phyloP scores from a whole-genome alignment of 2,329 filamentous ascomycete species.

The Akanthomyces lecanii region DNA sequence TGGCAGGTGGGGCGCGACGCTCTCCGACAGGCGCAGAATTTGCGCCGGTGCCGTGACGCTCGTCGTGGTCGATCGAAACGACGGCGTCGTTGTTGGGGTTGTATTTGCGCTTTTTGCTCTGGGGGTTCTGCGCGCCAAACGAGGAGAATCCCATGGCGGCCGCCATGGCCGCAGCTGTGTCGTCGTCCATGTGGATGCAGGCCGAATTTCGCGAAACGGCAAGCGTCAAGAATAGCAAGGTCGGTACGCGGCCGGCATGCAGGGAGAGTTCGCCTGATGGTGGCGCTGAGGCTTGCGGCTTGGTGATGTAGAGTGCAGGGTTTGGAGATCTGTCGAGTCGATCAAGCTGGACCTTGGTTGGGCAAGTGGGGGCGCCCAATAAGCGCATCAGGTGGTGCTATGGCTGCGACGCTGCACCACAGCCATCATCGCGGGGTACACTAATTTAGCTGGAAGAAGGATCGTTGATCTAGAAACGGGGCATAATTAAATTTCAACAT shows the following conservation, averaged over 20 bases:
- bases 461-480: background rate
- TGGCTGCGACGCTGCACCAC: background rate
- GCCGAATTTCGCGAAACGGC: background rate
- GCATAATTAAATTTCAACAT: background rate
- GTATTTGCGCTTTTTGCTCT: conserved; percentile 64
- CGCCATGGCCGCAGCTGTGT: conserved; percentile 53
- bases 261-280: background rate
- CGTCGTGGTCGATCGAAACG: conserved; percentile 23
- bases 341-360: background rate
- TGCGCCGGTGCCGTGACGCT: conserved; percentile 30
- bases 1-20: conserved; percentile 23
- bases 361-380: background rate
- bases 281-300: background rate
- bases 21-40: conserved; percentile 36
- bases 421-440: background rate
- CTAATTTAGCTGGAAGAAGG: background rate
- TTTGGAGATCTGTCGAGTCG: background rate
- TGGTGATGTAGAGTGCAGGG: background rate
- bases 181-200: conserved; percentile 13
- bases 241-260: background rate
- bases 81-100: conserved; percentile 53
- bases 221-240: background rate
- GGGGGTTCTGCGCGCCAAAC: conserved; percentile 55
- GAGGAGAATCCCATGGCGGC: conserved; percentile 69
- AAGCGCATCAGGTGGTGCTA: background rate